Percentiles rank a stretch among this genome's conserved stretches.
Evolutionary conservation across 768 basidiomycete species (phyloP).

Genomic region (Russula sp.): DNA sequence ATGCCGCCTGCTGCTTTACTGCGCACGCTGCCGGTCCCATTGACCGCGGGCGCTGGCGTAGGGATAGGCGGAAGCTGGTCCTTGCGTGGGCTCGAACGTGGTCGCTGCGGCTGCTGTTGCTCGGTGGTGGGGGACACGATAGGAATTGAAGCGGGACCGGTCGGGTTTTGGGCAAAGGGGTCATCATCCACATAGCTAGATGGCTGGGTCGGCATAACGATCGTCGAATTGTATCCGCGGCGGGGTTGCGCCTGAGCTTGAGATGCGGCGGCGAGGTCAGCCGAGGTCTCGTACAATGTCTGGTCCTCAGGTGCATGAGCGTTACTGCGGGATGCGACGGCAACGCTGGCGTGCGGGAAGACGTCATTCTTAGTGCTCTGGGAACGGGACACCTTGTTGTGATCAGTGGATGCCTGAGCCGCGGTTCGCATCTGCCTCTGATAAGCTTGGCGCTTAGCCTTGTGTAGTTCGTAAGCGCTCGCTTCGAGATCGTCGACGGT

Average conservation of each 20-base stretch:
- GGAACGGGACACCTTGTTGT: conserved; percentile 34
- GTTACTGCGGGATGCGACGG: conserved; percentile 32
- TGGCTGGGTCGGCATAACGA: conserved; percentile 37
- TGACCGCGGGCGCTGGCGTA: conserved; percentile 15
- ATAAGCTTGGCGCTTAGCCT: conserved; percentile 73
- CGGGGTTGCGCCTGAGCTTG: conserved; percentile 24
- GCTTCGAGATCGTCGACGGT: conserved; percentile 73
- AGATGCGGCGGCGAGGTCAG: conserved; percentile 45
- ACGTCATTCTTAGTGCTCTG: conserved; percentile 52
- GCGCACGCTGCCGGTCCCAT: conserved; percentile 36
- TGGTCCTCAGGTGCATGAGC: conserved; percentile 37
- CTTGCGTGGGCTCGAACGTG: conserved; percentile 11
- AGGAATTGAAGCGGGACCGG: conserved; percentile 28
- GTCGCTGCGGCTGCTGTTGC: neutral
- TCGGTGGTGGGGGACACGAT: conserved; percentile 26
- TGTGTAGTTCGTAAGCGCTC: conserved; percentile 77
- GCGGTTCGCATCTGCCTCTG: conserved; percentile 69
- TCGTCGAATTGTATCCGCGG: conserved; percentile 30
- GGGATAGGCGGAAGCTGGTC: conserved; percentile 12
- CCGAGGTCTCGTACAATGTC: conserved; percentile 59
- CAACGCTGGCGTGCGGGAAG: conserved; percentile 29
- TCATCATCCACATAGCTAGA: conserved; percentile 51
- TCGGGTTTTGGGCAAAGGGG: conserved; percentile 45
- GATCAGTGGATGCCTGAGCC: conserved; percentile 30
- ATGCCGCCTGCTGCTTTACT: conserved; percentile 42